phyloP scores from a whole-genome alignment of 345 rosid genomes.

The thale cress (Arabidopsis thaliana) region TAIR10.1 NC_003075.7:13583501-13584000 shows the following conservation, averaged over 20 bases:
- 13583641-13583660: slow-evolving; percentile 19
- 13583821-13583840: slow-evolving; percentile 81
- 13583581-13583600: slow-evolving; percentile 3
- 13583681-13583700: slow-evolving; percentile 4
- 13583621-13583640: slow-evolving; percentile 12
- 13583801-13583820: slow-evolving; percentile 17
- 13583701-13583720: slow-evolving; percentile 21
- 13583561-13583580: not conserved
- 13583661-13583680: slow-evolving; percentile 22
- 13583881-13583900: slow-evolving; percentile 73
- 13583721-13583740: slow-evolving; percentile 15
- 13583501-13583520: slow-evolving; percentile 10
- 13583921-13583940: slow-evolving; percentile 96
- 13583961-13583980: slow-evolving; percentile 87
- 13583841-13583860: slow-evolving; percentile 80
- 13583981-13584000: slow-evolving; percentile 78
- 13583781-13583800: slow-evolving; percentile 6
- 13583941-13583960: slow-evolving; percentile 95
- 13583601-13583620: slow-evolving; percentile 15
- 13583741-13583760: slow-evolving; percentile 6
- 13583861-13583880: slow-evolving; percentile 68
- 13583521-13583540: slow-evolving; percentile 17
- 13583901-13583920: slow-evolving; percentile 76
- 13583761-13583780: slow-evolving; percentile 1
- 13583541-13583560: not conserved